Conservation (phyloP, 495 filamentous ascomycete species). For the Hypomontagnella monticulosa region DNA sequence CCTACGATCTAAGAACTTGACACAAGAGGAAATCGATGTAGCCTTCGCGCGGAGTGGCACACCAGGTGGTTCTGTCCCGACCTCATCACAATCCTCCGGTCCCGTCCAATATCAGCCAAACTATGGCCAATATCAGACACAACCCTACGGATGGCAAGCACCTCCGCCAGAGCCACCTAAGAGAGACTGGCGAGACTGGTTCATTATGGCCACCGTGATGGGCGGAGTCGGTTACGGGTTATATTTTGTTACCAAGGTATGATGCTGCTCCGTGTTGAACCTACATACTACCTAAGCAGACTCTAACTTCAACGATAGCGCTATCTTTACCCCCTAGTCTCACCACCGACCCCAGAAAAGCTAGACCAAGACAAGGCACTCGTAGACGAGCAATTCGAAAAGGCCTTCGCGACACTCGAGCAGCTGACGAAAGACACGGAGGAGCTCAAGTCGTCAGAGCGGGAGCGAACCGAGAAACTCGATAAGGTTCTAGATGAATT, state of each 20-base stretch:
- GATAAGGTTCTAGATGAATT: constrained; percentile 85
- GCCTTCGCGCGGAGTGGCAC: constrained; percentile 80
- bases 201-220: constrained; percentile 94
- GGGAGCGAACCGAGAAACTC: constrained; percentile 82
- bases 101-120: constrained; percentile 66
- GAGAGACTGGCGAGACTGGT: constrained; percentile 98
- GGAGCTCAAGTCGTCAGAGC: constrained; percentile 83
- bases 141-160: constrained; percentile 69
- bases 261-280: background rate
- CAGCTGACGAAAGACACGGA: constrained; percentile 91
- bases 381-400: constrained; percentile 91
- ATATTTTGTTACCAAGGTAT: constrained; percentile 85
- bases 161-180: constrained; percentile 76
- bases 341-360: constrained; percentile 91
- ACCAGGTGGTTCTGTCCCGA: constrained; percentile 59
- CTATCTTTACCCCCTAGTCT: constrained; percentile 89
- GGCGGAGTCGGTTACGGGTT: constrained; percentile 85
- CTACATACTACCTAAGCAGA: background rate
- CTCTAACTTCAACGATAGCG: constrained; percentile 64
- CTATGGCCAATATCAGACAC: constrained; percentile 74
- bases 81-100: constrained; percentile 45
- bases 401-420: constrained; percentile 89
- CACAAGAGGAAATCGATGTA: constrained; percentile 89
- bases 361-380: constrained; percentile 90
- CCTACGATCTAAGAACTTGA: constrained; percentile 95